A percentile compares a stretch with the other conserved stretches of the same genome.
These are phyloP conservation scores for Aphanomyces astaci DNA, from an alignment of 352 stramenopile species.

Conservation along the genomic window DNA sequence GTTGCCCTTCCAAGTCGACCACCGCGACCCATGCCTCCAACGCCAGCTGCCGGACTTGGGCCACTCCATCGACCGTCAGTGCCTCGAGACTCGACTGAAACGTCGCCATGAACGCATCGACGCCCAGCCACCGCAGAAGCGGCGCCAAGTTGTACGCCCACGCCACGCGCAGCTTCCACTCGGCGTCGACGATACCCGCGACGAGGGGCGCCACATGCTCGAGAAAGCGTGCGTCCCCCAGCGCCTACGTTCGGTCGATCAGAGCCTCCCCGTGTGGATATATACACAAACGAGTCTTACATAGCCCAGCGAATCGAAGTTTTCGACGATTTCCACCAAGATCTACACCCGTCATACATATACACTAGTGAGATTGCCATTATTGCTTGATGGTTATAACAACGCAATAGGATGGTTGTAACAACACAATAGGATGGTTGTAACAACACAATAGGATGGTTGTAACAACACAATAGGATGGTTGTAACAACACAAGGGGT, in stretches of 20 bases:
- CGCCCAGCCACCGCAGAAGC: constrained; percentile 17
- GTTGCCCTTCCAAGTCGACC: not conserved
- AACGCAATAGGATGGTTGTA: too few relatives aligned
- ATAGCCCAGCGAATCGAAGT: constrained; percentile 21
- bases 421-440: too few relatives aligned
- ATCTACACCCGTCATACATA: not conserved
- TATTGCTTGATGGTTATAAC: not conserved
- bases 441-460: too few relatives aligned
- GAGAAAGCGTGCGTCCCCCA: constrained; percentile 4
- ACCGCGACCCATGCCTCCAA: not conserved
- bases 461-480: too few relatives aligned
- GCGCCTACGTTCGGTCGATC: not conserved
- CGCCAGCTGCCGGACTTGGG: constrained; percentile 18
- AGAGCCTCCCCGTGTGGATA: not conserved
- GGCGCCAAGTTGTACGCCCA: constrained; percentile 16
- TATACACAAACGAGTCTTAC: not conserved
- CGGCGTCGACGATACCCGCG: not conserved
- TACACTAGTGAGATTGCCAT: not conserved
- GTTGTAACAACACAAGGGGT: too few relatives aligned
- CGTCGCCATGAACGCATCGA: constrained; percentile 1
- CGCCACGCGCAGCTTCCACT: constrained; percentile 21
- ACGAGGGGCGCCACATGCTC: not conserved
- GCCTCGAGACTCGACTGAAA: constrained; percentile 1
- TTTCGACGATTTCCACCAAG: constrained; percentile 18
- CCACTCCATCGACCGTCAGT: constrained; percentile 3